phyloP scores from a whole-genome alignment of 768 basidiomycete species.

The Termitomyces heimii region DNA sequence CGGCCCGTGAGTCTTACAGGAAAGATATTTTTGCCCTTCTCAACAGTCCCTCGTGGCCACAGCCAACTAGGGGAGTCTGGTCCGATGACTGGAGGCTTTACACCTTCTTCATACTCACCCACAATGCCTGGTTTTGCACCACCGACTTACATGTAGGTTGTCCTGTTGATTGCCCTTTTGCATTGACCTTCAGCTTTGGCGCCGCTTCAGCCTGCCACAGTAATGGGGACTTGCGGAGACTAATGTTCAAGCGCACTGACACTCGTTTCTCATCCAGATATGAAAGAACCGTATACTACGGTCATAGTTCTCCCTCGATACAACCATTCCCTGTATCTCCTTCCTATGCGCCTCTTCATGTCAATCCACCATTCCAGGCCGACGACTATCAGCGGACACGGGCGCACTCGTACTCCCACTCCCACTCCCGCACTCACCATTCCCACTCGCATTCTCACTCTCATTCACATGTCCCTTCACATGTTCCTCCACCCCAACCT shows the following conservation, averaged over 20 bases:
- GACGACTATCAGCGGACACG: constrained; percentile 2
- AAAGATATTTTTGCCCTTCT: not conserved
- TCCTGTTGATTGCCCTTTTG: too few relatives aligned
- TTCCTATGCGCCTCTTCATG: constrained; percentile 11
- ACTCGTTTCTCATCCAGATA: constrained; percentile 5
- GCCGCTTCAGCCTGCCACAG: constrained; percentile 10
- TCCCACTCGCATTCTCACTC: constrained; percentile 11
- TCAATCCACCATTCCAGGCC: not conserved
- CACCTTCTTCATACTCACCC: constrained; percentile 10
- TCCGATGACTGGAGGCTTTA: constrained; percentile 5
- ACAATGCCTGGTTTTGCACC: constrained; percentile 5
- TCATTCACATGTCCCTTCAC: constrained; percentile 18
- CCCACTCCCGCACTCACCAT: constrained; percentile 10
- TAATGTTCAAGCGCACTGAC: not conserved
- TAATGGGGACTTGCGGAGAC: constrained; percentile 4
- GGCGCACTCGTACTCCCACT: constrained; percentile 12
- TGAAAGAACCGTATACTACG: constrained; percentile 13
- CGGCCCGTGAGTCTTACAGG: constrained; percentile 17
- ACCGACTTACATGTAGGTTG: constrained; percentile 14
- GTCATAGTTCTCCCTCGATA: constrained; percentile 8
- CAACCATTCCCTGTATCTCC: constrained; percentile 1
- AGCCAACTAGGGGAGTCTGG: constrained; percentile 6
- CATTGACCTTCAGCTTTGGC: constrained; percentile 1
- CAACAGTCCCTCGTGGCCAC: not conserved
- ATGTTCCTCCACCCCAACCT: not conserved